A percentile compares a stretch with the other conserved stretches of the same genome.
These are phyloP conservation scores for Albifimbria verrucaria DNA, from an alignment of 2,329 filamentous ascomycete species.

Conservation along the genomic window DNA sequence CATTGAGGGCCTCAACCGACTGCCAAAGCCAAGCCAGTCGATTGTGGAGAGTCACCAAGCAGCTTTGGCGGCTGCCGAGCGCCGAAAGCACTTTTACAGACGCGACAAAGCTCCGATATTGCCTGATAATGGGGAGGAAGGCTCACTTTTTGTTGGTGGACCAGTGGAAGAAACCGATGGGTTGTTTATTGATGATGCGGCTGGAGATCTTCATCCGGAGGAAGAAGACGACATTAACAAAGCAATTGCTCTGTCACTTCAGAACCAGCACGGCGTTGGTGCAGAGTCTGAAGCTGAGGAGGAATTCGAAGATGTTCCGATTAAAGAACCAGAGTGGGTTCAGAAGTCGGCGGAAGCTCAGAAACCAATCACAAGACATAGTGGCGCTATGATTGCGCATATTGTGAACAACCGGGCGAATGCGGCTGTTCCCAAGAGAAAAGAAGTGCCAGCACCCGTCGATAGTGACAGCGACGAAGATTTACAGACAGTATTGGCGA, in stretches of 20 bases:
- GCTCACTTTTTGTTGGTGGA: constrained; percentile 44
- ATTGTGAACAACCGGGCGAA: constrained; percentile 72
- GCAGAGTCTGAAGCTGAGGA: constrained; percentile 36
- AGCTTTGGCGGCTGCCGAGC: constrained; percentile 19
- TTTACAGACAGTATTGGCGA: constrained; percentile 70
- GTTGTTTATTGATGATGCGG: constrained; percentile 24
- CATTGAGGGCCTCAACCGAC: constrained; percentile 81
- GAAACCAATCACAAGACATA: constrained; percentile 42
- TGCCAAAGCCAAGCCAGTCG: constrained; percentile 58
- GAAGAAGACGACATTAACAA: constrained; percentile 64
- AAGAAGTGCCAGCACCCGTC: constrained; percentile 8
- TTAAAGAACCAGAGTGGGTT: constrained; percentile 47
- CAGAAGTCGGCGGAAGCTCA: constrained; percentile 47
- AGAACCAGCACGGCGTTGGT: constrained; percentile 51
- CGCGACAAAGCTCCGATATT: constrained; percentile 9
- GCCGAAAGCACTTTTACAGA: constrained; percentile 25
- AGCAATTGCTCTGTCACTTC: constrained; percentile 83
- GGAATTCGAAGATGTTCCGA: constrained; percentile 48
- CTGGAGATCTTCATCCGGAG: constrained; percentile 35
- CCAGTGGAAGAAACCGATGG: constrained; percentile 19
- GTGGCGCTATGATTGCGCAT: constrained; percentile 64
- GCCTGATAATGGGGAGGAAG: constrained; percentile 36
- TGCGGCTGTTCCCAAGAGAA: constrained; percentile 49
- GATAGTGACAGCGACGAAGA: constrained; percentile 78
- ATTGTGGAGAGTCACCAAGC: constrained; percentile 18